Conservation (phyloP, 805 yeast genomes). For the Clavispora vitiphila region DNA sequence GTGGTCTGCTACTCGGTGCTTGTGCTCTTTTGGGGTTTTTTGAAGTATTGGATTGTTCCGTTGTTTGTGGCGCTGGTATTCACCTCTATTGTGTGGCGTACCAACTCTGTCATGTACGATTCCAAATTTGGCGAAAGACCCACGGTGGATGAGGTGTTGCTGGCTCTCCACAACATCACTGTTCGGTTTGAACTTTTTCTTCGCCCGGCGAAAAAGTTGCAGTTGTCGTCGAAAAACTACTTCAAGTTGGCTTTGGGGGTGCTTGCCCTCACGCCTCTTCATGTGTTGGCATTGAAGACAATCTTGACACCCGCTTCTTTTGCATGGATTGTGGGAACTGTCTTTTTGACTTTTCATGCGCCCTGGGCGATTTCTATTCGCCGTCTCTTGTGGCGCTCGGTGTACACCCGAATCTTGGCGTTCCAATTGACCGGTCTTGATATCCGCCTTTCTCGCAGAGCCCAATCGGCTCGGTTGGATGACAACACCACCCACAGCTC, state of each 20-base stretch:
- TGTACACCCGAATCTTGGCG: slow-evolving; percentile 33
- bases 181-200: slow-evolving; percentile 37
- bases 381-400: slow-evolving; percentile 47
- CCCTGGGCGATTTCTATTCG: slow-evolving; percentile 44
- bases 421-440: slow-evolving; percentile 40
- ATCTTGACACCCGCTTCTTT: slow-evolving; percentile 29
- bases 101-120: slow-evolving; percentile 38
- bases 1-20: slow-evolving; percentile 34
- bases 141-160: slow-evolving; percentile 49
- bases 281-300: slow-evolving; percentile 30
- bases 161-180: slow-evolving; percentile 42
- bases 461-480: slow-evolving; percentile 5
- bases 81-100: slow-evolving; percentile 42
- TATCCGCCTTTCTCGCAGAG: slow-evolving; percentile 13
- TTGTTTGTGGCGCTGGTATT: slow-evolving; percentile 29
- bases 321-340: slow-evolving; percentile 33
- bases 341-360: slow-evolving; percentile 41
- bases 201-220: slow-evolving; percentile 33
- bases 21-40: slow-evolving; percentile 38
- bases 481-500: not conserved
- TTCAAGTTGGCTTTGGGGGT: slow-evolving; percentile 27
- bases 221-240: slow-evolving; percentile 21
- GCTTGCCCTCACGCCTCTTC: slow-evolving; percentile 39
- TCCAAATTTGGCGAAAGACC: slow-evolving; percentile 42
- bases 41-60: slow-evolving; percentile 37